phyloP scores from a whole-genome alignment of 768 basidiomycete species.

The Mycena galericulata region DNA sequence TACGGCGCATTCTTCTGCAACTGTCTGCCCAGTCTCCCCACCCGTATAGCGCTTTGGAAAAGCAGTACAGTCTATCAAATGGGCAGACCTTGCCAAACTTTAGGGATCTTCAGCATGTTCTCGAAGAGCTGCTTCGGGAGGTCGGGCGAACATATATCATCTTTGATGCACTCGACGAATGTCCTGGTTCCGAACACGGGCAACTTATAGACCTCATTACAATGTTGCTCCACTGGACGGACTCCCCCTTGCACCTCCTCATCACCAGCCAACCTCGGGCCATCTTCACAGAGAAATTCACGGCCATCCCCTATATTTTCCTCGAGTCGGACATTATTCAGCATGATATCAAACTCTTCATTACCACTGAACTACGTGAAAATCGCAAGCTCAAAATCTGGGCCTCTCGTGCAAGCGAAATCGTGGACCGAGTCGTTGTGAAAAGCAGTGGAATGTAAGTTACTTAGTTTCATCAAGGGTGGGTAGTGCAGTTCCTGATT shows the following conservation, averaged over 20 bases:
- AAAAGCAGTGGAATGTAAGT: conserved; percentile 11
- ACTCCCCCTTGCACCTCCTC: conserved; percentile 8
- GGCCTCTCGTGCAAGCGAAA: neutral
- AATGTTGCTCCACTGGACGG: neutral
- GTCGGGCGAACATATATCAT: conserved; percentile 11
- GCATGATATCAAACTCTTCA: neutral
- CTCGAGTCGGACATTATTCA: neutral
- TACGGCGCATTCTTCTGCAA: conserved; percentile 12
- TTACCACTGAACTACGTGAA: neutral
- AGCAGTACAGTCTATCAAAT: neutral
- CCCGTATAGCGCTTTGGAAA: neutral
- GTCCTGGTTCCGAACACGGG: neutral
- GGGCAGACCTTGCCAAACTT: conserved; percentile 9
- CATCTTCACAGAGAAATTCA: neutral
- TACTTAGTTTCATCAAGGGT: neutral
- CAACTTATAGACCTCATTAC: neutral
- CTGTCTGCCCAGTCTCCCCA: conserved; percentile 16
- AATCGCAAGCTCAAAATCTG: conserved; percentile 5
- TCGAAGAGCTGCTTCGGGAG: neutral
- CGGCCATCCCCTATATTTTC: neutral
- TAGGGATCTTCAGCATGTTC: conserved; percentile 2
- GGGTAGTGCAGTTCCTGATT: neutral
- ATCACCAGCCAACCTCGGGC: conserved; percentile 16
- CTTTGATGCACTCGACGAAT: conserved; percentile 26
- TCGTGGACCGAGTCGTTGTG: neutral